These are phyloP conservation scores for Clonostachys sp. DNA, from an alignment of 2,329 filamentous ascomycete species.

Conservation along the genomic window DNA sequence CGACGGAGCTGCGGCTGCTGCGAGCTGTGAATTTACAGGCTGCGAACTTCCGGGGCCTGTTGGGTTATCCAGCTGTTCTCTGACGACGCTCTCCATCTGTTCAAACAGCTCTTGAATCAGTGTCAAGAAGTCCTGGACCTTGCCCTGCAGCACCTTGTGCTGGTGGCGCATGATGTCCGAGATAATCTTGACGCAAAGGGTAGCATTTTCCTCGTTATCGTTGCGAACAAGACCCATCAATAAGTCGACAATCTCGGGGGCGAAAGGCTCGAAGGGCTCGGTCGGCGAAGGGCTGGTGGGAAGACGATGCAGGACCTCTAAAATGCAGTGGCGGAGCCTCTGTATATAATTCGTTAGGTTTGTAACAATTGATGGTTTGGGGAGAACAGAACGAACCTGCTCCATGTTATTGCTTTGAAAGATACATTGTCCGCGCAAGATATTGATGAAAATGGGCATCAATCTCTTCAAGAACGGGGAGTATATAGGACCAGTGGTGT, in stretches of 20 bases:
- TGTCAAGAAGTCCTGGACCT: conserved; percentile 84
- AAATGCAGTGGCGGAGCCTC: conserved; percentile 87
- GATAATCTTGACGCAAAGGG: conserved; percentile 96
- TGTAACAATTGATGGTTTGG: not conserved
- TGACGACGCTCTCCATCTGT: conserved; percentile 90
- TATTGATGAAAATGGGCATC: conserved; percentile 83
- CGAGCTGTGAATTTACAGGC: conserved; percentile 36
- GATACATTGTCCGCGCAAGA: conserved; percentile 79
- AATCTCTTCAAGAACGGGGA: conserved; percentile 77
- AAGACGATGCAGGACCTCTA: conserved; percentile 91
- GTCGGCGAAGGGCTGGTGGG: conserved; percentile 64
- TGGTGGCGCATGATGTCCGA: conserved; percentile 96
- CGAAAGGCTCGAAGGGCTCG: conserved; percentile 84
- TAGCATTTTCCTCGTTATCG: conserved; percentile 98
- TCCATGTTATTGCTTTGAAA: conserved; percentile 89
- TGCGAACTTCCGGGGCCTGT: conserved; percentile 18
- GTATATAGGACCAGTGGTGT: conserved; percentile 75
- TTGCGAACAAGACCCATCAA: conserved; percentile 82
- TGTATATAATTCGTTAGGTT: conserved; percentile 21
- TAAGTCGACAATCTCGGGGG: conserved; percentile 82
- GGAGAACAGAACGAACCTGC: conserved; percentile 55
- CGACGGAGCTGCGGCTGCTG: conserved; percentile 49
- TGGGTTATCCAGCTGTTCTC: conserved; percentile 86
- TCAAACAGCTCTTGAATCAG: conserved; percentile 96
- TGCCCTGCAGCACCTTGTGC: conserved; percentile 69